Evolutionary conservation across 2,329 filamentous ascomycete species (phyloP).

Genomic region (Pseudopyrenochaeta lycopersici): DNA sequence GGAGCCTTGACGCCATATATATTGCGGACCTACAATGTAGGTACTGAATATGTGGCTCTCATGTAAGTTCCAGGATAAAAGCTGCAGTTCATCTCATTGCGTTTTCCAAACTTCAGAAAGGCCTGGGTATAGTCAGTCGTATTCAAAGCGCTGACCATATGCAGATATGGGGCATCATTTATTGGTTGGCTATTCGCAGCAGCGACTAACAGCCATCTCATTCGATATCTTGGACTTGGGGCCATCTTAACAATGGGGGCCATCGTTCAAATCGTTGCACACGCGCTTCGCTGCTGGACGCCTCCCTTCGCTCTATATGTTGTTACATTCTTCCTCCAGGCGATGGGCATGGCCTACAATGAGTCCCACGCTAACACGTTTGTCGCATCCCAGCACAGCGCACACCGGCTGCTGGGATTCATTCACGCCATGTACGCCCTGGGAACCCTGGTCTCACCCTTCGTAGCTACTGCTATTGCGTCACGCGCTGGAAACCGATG

Average conservation of each 20-base stretch:
- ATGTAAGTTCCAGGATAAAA: conserved; percentile 51
- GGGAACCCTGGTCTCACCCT: conserved; percentile 66
- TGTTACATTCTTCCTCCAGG: conserved; percentile 66
- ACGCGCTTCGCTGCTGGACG: conserved; percentile 64
- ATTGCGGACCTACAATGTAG: conserved; percentile 64
- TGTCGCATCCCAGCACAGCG: conserved; percentile 60
- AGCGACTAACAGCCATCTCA: conserved; percentile 63
- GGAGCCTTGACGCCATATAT: conserved; percentile 71
- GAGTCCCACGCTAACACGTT: conserved; percentile 72
- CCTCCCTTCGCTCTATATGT: conserved; percentile 67
- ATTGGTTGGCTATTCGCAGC: conserved; percentile 68
- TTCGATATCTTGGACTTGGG: conserved; percentile 64
- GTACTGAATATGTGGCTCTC: conserved; percentile 55
- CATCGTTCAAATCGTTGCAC: conserved; percentile 62
- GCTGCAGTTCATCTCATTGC: background rate
- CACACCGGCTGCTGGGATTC: conserved; percentile 69
- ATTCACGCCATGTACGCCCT: conserved; percentile 70
- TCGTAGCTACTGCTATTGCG: conserved; percentile 50
- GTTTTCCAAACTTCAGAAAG: no score
- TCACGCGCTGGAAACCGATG: conserved; percentile 58
- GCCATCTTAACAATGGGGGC: conserved; percentile 67
- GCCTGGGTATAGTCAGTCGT: no score
- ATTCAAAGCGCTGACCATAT: background rate
- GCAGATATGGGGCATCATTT: conserved; percentile 64
- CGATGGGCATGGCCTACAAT: conserved; percentile 69